A percentile compares a stretch with the other conserved stretches of the same genome.
Evolutionary conservation across 495 filamentous ascomycete genomes (phyloP).

Genomic region (Jackrogersella multiformis): DNA sequence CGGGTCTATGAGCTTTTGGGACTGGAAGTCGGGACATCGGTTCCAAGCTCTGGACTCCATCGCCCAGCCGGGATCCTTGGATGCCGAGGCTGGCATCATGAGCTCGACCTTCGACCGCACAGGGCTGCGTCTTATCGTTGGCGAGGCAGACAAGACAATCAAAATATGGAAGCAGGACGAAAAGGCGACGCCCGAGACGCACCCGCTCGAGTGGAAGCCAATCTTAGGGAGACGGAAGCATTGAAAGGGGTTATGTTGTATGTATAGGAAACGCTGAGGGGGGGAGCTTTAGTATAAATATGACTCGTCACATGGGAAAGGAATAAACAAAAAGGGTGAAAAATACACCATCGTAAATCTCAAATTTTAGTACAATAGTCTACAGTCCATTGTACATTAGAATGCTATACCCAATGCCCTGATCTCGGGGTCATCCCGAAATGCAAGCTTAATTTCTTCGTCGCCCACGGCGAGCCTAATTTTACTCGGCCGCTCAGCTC

Average conservation of each 20-base stretch:
- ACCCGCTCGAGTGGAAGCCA: slow-evolving; percentile 94
- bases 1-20: slow-evolving; percentile 97
- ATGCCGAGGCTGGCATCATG: slow-evolving; percentile 95
- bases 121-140: slow-evolving; percentile 87
- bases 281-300: not conserved
- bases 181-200: slow-evolving; percentile 85
- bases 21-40: slow-evolving; percentile 96
- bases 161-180: slow-evolving; percentile 97
- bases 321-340: not conserved
- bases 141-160: slow-evolving; percentile 97
- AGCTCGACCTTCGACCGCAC: slow-evolving; percentile 89
- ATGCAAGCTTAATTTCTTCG: slow-evolving; percentile 87
- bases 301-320: not conserved
- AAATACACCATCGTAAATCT: slow-evolving; percentile 5
- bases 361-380: no score
- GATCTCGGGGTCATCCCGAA: slow-evolving; percentile 88
- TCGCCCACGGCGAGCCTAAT: slow-evolving; percentile 85
- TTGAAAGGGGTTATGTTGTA: slow-evolving; percentile 20
- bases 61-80: slow-evolving; percentile 91
- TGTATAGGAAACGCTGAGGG: not conserved
- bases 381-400: slow-evolving; percentile 34
- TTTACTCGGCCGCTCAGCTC: slow-evolving; percentile 85
- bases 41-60: slow-evolving; percentile 89
- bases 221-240: slow-evolving; percentile 67
- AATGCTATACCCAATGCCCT: slow-evolving; percentile 70